Base-by-base conservation (phyloP, 23 red algal genomes). In the Chondrus crispus region DNA sequence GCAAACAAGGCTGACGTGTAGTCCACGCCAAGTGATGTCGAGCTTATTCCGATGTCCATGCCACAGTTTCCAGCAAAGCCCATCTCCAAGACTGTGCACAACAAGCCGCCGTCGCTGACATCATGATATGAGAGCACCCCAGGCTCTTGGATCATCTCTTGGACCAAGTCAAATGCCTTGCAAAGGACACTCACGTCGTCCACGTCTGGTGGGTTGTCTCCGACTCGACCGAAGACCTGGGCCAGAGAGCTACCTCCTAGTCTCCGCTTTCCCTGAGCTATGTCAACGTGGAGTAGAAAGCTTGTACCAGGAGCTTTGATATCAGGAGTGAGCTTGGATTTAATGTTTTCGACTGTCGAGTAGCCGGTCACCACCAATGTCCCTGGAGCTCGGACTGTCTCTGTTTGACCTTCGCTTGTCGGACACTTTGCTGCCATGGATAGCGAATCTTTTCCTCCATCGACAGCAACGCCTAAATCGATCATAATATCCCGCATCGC, bases 21-120 rank as follows among this genome's bases (percentile, higher is more conserved):
- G 68, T 85, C 68, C 35, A 44, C 55, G n/a, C 37, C 36, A 29
- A 88, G 32, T 19, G 19, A 19, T 32, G 42, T 28, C 33, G 62
- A 91, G 39, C 46, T 28, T 18, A 82, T 73, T 13, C 78, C n/a
- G 19, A 99, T 78, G 57, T 99, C 97, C 40, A 96, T 35, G 12
- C 97, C 97, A 43, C 97, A 99, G 82, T 99, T 96, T 28, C 97
- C 97, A 40, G 85, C 97, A 89, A 99, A 96, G 37, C 85, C 94
- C 97, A 99, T 99, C 55, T 99, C 97, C 75, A 96, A 52, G 8
- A 99, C 44, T 29, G 90, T 33, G 2, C 76, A 89, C 42, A 99
- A 22, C 66, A 99, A 82, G 2, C 97, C 97, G 49, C 97, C 97
- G 60, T 96, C 93, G 44, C 93, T 94, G 4, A 95, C 42, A 80